phyloP scores from a whole-genome alignment of 192 early-diverging fungal species.

The Nowakowskiella sp. region DNA sequence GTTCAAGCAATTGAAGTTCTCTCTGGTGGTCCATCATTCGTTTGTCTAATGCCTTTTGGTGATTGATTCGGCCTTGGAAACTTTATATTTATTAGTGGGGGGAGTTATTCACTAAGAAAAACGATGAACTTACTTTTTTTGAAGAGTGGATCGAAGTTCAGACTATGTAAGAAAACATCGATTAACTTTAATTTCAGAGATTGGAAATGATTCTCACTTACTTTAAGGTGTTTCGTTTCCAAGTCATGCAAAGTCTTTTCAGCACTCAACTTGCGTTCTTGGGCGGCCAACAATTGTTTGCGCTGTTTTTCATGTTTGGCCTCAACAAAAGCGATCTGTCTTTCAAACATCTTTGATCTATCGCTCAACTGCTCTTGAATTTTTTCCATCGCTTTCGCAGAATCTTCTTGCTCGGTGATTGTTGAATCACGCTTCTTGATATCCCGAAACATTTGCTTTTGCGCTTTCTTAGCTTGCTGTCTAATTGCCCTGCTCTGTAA shows the following conservation, averaged over 20 bases:
- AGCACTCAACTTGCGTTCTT: conserved; percentile 13
- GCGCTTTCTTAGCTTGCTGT: conserved; percentile 15
- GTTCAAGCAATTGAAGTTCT: conserved; percentile 28
- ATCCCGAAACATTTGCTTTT: conserved; percentile 17
- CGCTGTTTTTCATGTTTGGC: conserved; percentile 24
- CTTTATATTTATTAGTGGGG: no score
- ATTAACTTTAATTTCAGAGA: no score
- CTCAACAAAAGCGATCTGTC: no score
- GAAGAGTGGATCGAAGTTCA: no score
- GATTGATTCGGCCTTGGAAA: conserved; percentile 18
- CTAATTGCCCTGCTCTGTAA: conserved; percentile 13
- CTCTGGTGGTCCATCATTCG: conserved; percentile 23
- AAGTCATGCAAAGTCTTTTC: conserved; percentile 16
- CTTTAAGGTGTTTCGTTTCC: conserved; percentile 14
- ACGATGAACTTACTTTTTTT: no score
- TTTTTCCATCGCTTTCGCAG: no score
- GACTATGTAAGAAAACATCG: no score
- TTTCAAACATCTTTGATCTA: no score
- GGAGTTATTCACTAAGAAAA: no score
- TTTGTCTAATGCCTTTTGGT: conserved; percentile 18
- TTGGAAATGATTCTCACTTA: no score
- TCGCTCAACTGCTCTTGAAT: no score
- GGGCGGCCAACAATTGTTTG: conserved; percentile 10
- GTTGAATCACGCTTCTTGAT: conserved; percentile 21
- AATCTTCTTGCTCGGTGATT: no score